Base-by-base conservation (phyloP, 2,329 filamentous ascomycete genomes). In the Davidsoniella australis region DNA sequence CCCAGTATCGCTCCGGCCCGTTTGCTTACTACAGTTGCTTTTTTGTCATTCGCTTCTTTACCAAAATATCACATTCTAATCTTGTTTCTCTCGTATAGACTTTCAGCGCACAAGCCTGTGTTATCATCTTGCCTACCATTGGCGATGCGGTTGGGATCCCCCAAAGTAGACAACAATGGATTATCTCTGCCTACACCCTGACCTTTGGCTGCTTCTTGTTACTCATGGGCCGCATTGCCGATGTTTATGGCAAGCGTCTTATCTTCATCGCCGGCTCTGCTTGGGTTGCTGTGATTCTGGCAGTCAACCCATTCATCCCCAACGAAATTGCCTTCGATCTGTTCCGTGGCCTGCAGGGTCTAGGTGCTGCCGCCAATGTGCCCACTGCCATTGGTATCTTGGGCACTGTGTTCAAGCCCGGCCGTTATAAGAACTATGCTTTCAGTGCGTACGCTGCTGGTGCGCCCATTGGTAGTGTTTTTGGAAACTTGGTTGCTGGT, bases 321-420 rank as follows among this genome's bases (percentile, higher is more conserved):
- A 76, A 76, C 53, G 80, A 85, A 60, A 77, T 84, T 52, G 73
- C 70, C 5, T 82, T 85, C 58, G 71, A 82, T 58, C 51, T 83
- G 1, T 75, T 84, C 56, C 68, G 80, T 2, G 80, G 72, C 0
- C 63, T 85, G 6, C 78, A 83, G 54, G 80, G 80, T 1, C 60
- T 85, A 4, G 79, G 78, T 2, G 76, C 76, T 23, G 80, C 80
- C 1, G 77, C 78, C 14, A 83, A 81, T 57, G 76, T 83, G 0
- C 80, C 80, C 0, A 82, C 79, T 0, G 80, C 80, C 0, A 75
- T 85, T 57, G 80, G 80, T 0, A 83, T 84, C 38, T 61, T 85
- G 2, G 79, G 78, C 0, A 73, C 74, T 1, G 82, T 76, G 0
- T 84, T 84, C 49, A 72, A 73, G 1, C 78, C 78, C 0, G 77